A percentile compares a stretch with the other conserved stretches of the same genome.
phyloP scores from a whole-genome alignment of 1,284 basidiomycete genomes.

The Limonomyces culmigenus region DNA sequence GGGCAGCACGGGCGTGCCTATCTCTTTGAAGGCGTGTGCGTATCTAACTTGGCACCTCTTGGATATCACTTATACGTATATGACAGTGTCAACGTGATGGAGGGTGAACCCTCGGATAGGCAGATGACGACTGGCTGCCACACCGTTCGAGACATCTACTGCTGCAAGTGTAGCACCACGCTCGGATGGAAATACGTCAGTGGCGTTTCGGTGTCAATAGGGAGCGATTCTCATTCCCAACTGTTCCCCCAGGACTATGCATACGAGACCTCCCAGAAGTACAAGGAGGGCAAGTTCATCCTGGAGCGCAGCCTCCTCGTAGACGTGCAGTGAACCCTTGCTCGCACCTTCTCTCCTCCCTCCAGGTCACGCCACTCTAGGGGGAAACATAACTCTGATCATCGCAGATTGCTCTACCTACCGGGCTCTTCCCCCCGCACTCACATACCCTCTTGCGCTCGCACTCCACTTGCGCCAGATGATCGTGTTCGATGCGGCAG shows the following conservation, averaged over 20 bases:
- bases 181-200: constrained; percentile 98
- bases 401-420: too few relatives aligned
- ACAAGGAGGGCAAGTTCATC: constrained; percentile 98
- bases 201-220: constrained; percentile 7
- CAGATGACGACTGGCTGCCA: constrained; percentile 96
- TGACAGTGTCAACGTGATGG: constrained; percentile 71
- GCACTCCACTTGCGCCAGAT: too few relatives aligned
- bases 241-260: constrained; percentile 59
- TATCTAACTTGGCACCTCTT: constrained; percentile 7
- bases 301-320: constrained; percentile 83
- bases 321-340: constrained; percentile 45
- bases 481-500: too few relatives aligned
- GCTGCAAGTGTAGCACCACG: constrained; percentile 70
- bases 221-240: neutral
- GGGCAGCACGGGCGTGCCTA: constrained; percentile 93
- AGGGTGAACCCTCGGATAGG: constrained; percentile 80
- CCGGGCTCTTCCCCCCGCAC: too few relatives aligned
- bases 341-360: too few relatives aligned
- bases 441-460: too few relatives aligned
- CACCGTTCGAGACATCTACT: constrained; percentile 89
- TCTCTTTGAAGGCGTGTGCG: constrained; percentile 84
- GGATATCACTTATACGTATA: constrained; percentile 5
- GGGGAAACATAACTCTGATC: too few relatives aligned
- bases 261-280: constrained; percentile 80
- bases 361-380: too few relatives aligned